Evolutionary conservation across 2,329 filamentous ascomycete species (phyloP).

Genomic region (Colletotrichum horii): DNA sequence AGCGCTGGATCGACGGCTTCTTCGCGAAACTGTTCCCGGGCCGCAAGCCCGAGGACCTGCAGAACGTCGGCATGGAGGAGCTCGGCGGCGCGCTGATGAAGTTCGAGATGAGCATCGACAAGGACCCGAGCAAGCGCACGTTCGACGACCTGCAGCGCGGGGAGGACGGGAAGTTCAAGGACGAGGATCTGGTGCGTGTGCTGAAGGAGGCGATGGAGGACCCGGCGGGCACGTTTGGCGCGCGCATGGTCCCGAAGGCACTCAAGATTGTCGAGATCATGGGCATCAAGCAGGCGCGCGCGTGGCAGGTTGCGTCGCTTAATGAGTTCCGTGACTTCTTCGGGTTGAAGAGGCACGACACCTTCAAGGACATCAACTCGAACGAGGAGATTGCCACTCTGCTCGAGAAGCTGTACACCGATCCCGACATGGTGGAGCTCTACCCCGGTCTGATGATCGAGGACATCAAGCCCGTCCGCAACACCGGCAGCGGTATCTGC

Average conservation of each 20-base stretch:
- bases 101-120: conserved; percentile 44
- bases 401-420: conserved; percentile 64
- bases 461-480: conserved; percentile 55
- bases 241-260: conserved; percentile 61
- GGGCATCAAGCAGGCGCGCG: conserved; percentile 65
- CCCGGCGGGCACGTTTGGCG: conserved; percentile 63
- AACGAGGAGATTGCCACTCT: conserved; percentile 60
- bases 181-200: conserved; percentile 61
- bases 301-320: conserved; percentile 65
- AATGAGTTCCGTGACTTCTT: conserved; percentile 72
- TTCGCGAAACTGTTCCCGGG: conserved; percentile 51
- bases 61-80: conserved; percentile 38
- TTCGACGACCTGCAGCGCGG: conserved; percentile 54
- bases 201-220: conserved; percentile 66
- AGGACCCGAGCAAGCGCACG: conserved; percentile 50
- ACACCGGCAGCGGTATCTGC: conserved; percentile 57
- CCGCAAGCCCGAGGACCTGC: conserved; percentile 32
- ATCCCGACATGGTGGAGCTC: conserved; percentile 71
- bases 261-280: conserved; percentile 67
- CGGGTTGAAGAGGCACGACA: conserved; percentile 59
- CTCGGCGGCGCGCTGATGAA: conserved; percentile 30
- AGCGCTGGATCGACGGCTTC: conserved; percentile 64
- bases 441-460: conserved; percentile 73
- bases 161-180: conserved; percentile 56
- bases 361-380: conserved; percentile 63